Percentiles rank a stretch among this genome's conserved stretches.
Evolutionary conservation across 2,329 filamentous ascomycete genomes (phyloP).

Genomic region (Paecilomyces dactylethromorphus): DNA sequence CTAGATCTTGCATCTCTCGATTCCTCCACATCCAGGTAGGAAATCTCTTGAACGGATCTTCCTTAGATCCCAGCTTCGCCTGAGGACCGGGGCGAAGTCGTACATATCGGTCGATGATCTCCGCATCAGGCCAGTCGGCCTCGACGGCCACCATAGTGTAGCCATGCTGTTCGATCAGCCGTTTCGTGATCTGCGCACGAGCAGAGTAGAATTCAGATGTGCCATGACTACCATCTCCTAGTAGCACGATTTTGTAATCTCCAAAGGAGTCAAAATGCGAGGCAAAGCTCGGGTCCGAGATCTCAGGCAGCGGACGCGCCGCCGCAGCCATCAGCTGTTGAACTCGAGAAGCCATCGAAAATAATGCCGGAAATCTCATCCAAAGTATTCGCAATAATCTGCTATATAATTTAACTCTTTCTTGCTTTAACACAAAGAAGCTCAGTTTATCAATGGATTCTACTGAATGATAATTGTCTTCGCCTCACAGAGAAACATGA

Average conservation of each 20-base stretch:
- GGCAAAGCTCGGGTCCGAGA: constrained; percentile 30
- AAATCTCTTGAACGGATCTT: constrained; percentile 44
- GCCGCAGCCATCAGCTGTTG: constrained; percentile 28
- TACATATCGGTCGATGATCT: constrained; percentile 46
- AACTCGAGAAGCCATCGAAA: constrained; percentile 17
- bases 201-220: constrained; percentile 51
- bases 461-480: neutral
- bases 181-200: constrained; percentile 46
- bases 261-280: constrained; percentile 36
- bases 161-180: constrained; percentile 43
- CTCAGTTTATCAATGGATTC: neutral
- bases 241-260: constrained; percentile 34
- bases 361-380: constrained; percentile 1
- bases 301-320: constrained; percentile 29
- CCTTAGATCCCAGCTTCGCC: constrained; percentile 20
- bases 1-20: constrained; percentile 44
- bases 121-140: constrained; percentile 50
- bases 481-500: constrained; percentile 8
- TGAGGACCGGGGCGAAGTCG: constrained; percentile 37
- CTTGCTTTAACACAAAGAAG: neutral
- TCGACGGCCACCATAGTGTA: constrained; percentile 48
- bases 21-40: constrained; percentile 55
- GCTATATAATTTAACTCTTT: neutral
- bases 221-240: constrained; percentile 46
- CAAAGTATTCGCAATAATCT: neutral